Base-by-base conservation (phyloP, 306 rosid genomes). In the Astragalus glycyphyllos region DNA sequence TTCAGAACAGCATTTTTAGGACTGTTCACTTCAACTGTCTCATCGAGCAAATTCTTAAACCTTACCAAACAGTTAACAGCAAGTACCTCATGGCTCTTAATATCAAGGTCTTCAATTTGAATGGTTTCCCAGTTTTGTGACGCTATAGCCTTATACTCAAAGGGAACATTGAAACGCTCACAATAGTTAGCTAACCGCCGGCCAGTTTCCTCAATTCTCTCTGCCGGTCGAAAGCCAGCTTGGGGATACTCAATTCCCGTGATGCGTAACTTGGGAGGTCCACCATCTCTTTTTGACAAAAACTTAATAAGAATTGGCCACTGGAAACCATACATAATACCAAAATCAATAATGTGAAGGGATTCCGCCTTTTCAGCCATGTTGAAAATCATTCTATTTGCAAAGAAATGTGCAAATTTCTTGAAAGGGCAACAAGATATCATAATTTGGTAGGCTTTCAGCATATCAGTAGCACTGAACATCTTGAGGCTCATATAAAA, bases 231-330 rank as follows among this genome's bases (percentile, higher is more conserved):
- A 69, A 92, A 92, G n/a, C 97, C 96, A 2, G 82, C 76, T 61
- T 84, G 94, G 14, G 97, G 97, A 83, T 82, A 38, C 57, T 92
- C 97, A 59, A 92, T 89, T 63, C 93, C 97, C 0, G 97, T 92
- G 60, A 92, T 84, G 32, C 94, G 87, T 23, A 92, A 78, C 80
- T 81, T 92, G 51, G 96, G 94, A 44, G 96, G 92, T 3, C 96
- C 94, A 11, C 94, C 98, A 0, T 4, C 10, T 72, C 92, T 81
- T 45, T 16, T 59, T 31, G 96, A 81, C 42, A 92, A 84, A 77
- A 68, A 53, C n/a, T 81, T 82, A 73, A 92, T 86, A 10, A 92
- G 91, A 50, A 82, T 85, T 51, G 97, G 97, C 97, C 97, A 92
- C 56, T 89, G 97, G 74, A 87, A 92, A 58, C 98, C 98, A 59